Conservation (phyloP, 768 basidiomycete genomes). For the Crucibulum laeve region DNA sequence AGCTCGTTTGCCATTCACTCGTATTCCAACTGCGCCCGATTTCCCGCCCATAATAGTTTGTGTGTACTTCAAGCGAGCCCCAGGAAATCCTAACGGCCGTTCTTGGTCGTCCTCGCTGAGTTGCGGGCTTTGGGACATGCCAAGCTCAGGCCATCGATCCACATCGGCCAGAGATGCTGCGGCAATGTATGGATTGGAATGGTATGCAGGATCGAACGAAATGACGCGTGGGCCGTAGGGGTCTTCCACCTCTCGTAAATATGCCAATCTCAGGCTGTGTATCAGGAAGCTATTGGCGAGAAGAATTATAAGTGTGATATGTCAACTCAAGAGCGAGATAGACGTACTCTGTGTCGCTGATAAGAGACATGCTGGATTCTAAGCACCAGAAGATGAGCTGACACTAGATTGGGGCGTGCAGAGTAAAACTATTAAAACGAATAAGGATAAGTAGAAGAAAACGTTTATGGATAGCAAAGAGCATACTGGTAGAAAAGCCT, state of each 20-base stretch:
- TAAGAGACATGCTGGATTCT: conserved; percentile 45
- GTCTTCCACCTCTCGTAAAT: conserved; percentile 87
- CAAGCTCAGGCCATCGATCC: conserved; percentile 83
- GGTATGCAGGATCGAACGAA: conserved; percentile 71
- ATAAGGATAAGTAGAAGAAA: no score
- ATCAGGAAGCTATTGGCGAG: conserved; percentile 74
- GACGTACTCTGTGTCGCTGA: conserved; percentile 60
- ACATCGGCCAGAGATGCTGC: conserved; percentile 76
- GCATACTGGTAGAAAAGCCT: no score
- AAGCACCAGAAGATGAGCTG: no score
- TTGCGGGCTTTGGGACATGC: conserved; percentile 63
- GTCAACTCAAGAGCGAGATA: not conserved
- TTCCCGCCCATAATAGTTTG: conserved; percentile 83
- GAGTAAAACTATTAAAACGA: no score
- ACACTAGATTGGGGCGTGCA: no score
- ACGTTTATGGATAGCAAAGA: no score
- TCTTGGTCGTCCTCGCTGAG: conserved; percentile 68
- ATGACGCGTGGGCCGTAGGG: conserved; percentile 80
- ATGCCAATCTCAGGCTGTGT: conserved; percentile 79
- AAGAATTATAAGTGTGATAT: not conserved
- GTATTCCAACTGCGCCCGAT: conserved; percentile 70
- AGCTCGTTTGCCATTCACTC: conserved; percentile 62
- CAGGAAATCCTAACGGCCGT: conserved; percentile 43
- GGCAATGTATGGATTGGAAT: conserved; percentile 78
- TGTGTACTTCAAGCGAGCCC: conserved; percentile 68